Evolutionary conservation across 2,329 filamentous ascomycete genomes (phyloP).

Genomic region (Penicillium brevicompactum): DNA sequence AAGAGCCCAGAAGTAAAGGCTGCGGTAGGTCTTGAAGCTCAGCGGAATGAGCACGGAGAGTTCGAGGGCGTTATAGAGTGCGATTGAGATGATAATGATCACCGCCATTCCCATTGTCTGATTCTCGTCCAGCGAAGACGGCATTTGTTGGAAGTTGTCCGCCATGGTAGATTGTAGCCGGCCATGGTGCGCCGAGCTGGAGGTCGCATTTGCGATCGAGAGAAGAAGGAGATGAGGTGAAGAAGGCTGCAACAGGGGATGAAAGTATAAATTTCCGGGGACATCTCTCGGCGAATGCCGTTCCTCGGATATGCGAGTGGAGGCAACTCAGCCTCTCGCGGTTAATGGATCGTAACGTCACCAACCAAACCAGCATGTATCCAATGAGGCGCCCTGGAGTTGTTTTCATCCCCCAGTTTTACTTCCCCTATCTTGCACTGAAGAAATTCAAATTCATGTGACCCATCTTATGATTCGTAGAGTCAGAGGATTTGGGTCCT

Average conservation of each 20-base stretch:
- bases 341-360: not conserved
- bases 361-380: not conserved
- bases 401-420: not conserved
- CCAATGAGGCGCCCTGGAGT: not conserved
- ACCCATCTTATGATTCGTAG: not conserved
- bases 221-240: not conserved
- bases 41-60: constrained; percentile 28
- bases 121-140: not conserved
- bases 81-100: constrained; percentile 30
- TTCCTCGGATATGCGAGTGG: not conserved
- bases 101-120: not conserved
- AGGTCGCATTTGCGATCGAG: not conserved
- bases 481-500: not conserved
- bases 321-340: not conserved
- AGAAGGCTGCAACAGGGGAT: not conserved
- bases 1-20: constrained; percentile 37
- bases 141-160: not conserved
- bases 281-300: not conserved
- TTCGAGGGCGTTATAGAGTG: constrained; percentile 46
- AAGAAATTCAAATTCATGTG: not conserved
- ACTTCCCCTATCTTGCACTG: not conserved
- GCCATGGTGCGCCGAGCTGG: not conserved
- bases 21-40: constrained; percentile 27
- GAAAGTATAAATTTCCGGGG: not conserved
- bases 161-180: not conserved